phyloP scores from a whole-genome alignment of 306 rosid genomes.

The Sicyos baderoa region DNA sequence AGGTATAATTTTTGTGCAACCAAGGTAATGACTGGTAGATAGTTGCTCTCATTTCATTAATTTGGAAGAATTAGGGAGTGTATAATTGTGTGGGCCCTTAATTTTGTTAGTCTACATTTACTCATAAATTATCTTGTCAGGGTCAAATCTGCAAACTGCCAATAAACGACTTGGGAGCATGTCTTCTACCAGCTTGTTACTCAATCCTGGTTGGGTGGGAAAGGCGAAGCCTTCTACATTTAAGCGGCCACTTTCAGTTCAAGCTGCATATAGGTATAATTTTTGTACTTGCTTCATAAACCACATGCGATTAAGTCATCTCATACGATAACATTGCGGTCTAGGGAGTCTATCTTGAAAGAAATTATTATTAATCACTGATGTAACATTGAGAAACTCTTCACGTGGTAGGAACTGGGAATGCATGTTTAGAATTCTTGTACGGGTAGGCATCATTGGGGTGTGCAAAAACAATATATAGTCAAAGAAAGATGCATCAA shows the following conservation, averaged over 20 bases:
- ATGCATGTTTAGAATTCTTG: slow-evolving; percentile 6
- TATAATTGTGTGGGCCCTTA: background rate
- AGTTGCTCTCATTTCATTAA: background rate
- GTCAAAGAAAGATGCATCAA: too few species aligned
- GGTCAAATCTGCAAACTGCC: slow-evolving; percentile 31
- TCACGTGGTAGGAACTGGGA: background rate
- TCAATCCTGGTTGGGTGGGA: slow-evolving; percentile 27
- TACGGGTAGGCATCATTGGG: background rate
- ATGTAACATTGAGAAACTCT: background rate
- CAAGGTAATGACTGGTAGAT: background rate
- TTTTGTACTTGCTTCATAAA: background rate
- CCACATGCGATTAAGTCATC: background rate
- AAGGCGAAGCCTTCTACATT: slow-evolving; percentile 32
- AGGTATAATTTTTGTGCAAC: too few species aligned
- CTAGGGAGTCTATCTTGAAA: background rate
- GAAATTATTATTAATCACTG: background rate
- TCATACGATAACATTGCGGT: background rate
- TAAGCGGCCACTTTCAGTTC: slow-evolving; percentile 49
- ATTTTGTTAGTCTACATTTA: background rate
- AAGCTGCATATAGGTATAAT: slow-evolving; percentile 66
- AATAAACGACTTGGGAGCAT: slow-evolving; percentile 32
- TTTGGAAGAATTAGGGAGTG: background rate
- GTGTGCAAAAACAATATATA: background rate
- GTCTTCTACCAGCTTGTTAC: slow-evolving; percentile 32
- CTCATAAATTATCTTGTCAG: slow-evolving; percentile 27